Percentiles rank a stretch among this genome's conserved stretches.
phyloP scores from a whole-genome alignment of 2,329 filamentous ascomycete genomes.

The Fusarium anthophilum region DNA sequence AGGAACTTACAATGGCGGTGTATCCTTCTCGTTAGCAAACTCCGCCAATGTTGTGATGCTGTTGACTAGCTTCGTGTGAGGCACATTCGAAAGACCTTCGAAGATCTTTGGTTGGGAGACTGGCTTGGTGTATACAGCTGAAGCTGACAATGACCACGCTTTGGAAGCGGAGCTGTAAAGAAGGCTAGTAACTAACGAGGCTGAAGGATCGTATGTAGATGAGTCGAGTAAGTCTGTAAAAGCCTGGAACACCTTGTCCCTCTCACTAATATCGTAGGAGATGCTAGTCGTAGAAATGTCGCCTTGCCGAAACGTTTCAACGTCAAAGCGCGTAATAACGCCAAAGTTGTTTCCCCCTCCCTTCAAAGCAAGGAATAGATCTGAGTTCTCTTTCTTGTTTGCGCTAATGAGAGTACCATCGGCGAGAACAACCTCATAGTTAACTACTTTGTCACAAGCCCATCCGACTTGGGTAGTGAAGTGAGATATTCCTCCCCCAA shows the following conservation, averaged over 20 bases:
- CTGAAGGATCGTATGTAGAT: background rate
- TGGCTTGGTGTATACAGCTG: background rate
- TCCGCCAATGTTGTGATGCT: background rate
- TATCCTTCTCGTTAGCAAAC: background rate
- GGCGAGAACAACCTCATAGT: background rate
- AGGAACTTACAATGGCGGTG: background rate
- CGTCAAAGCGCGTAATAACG: background rate
- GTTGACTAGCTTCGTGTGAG: background rate
- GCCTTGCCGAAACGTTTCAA: background rate
- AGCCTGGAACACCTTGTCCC: background rate
- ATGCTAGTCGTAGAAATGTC: background rate
- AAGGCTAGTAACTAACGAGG: background rate
- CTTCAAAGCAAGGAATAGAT: background rate
- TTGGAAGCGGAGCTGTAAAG: background rate
- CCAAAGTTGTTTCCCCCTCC: conserved; percentile 7
- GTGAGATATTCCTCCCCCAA: conserved; percentile 3
- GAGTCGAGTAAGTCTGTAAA: background rate
- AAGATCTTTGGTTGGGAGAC: background rate
- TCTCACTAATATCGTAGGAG: background rate
- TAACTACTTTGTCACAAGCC: conserved; percentile 1
- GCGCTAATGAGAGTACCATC: background rate
- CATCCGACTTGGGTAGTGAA: background rate
- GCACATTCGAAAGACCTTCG: background rate
- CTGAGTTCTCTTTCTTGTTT: background rate
- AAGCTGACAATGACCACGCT: background rate